Evolutionary conservation across 2,329 filamentous ascomycete genomes (phyloP), one percentile per base, ranked within the genome.

Genomic region (Chrysosporium keratinophilum): DNA sequence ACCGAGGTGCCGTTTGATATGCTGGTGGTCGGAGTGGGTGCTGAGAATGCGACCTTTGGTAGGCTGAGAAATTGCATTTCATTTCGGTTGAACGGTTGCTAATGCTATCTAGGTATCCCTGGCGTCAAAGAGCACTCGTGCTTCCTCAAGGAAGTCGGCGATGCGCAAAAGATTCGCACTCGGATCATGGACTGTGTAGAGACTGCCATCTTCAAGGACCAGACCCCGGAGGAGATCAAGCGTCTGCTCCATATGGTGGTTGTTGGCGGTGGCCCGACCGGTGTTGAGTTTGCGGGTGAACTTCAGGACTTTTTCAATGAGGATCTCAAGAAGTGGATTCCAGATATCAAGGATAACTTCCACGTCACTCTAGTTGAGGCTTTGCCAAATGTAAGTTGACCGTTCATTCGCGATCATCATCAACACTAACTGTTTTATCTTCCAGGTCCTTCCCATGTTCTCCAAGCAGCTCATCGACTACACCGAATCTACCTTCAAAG

Each of bases 181-280:
- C 89, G 88, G 74, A 96, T 98, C 73, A 98, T 98, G 93, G 93
- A 98, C 76, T 98, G 93, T 71, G 90, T 95, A 63, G 93, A 98
- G 76, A 96, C 91, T 35, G 93, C 93, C 50, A 91, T 88, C 58
- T 96, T 98, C 84, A 97, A 97, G 81, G 91, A 89, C 67, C 93
- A 98, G 76, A 78, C 81, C 37, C 76, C 80, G 14, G 88, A 93
- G 61, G 94, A 98, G 74, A 77, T 95, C 67, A 85, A 94, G 76
- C 88, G 93, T 62, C 82, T 98, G 64, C 80, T 98, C 69, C 91
- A 97, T 79, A 97, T 97, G 90, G 93, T 98, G 53, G 91, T 90
- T 44, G 87, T 89, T 50, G 86, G 91, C 63, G 91, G 91, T 74
- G 91, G 91, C 56, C 91, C 91, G 40, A 97, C 91, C 52, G 91